A percentile compares a stretch with the other conserved stretches of the same genome.
phyloP scores from a whole-genome alignment of 805 yeast species.

The Pichia exigua region DNA sequence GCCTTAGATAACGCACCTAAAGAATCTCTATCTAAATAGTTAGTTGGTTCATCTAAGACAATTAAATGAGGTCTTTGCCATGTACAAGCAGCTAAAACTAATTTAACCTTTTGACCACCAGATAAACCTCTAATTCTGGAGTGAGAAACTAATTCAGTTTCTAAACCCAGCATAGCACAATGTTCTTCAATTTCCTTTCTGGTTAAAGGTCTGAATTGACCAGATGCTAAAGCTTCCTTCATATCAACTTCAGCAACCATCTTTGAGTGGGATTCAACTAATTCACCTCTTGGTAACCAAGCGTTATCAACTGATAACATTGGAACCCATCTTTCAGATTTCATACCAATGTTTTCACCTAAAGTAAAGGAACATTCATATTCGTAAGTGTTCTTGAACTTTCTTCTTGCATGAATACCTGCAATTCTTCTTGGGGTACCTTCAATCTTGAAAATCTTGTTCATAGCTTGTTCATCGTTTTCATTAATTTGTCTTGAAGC shows the following conservation, averaged over 20 bases:
- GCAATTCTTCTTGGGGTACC: slow-evolving; percentile 97
- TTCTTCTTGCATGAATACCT: slow-evolving; percentile 93
- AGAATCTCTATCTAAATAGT: slow-evolving; percentile 98
- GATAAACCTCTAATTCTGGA: slow-evolving; percentile 99
- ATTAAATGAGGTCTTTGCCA: slow-evolving; percentile 99
- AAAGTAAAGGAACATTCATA: slow-evolving; percentile 96
- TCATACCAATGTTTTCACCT: slow-evolving; percentile 99
- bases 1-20: slow-evolving; percentile 99
- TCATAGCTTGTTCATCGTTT: slow-evolving; percentile 95
- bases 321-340: slow-evolving; percentile 98
- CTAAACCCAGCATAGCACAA: slow-evolving; percentile 98
- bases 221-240: slow-evolving; percentile 99
- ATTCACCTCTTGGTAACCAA: slow-evolving; percentile 99
- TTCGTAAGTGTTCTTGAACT: slow-evolving; percentile 99
- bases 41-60: slow-evolving; percentile 99
- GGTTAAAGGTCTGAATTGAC: slow-evolving; percentile 99
- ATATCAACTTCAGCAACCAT: slow-evolving; percentile 99
- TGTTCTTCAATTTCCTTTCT: slow-evolving; percentile 99
- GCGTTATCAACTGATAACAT: slow-evolving; percentile 99
- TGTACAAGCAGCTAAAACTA: slow-evolving; percentile 99
- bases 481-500: slow-evolving; percentile 98
- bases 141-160: slow-evolving; percentile 98
- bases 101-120: slow-evolving; percentile 99
- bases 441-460: slow-evolving; percentile 98
- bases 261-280: slow-evolving; percentile 95